A percentile compares a stretch with the other conserved stretches of the same genome.
Evolutionary conservation across 176 grass and related monocot species (phyloP).

Genomic region (Juncus effusus): DNA sequence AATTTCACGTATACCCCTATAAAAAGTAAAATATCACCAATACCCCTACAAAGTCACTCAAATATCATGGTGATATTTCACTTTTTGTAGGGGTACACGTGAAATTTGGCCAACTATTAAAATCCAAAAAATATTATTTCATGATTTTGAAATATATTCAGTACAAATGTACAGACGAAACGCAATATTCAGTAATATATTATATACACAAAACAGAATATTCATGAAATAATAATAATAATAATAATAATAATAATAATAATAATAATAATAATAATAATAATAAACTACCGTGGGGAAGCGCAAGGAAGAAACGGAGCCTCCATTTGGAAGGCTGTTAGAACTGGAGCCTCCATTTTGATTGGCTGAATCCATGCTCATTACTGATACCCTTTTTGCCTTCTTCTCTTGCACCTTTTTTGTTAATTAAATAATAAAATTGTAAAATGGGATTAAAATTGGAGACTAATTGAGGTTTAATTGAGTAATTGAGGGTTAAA

Average conservation of each 20-base stretch:
- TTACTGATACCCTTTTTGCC: slow-evolving; percentile 59
- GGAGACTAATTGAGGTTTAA: background rate
- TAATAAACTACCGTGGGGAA: slow-evolving; percentile 76
- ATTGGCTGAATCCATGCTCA: slow-evolving; percentile 65
- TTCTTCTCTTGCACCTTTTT: slow-evolving; percentile 90
- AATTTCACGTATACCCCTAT: no score
- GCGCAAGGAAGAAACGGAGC: slow-evolving; percentile 55
- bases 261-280: no score
- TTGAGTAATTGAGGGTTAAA: slow-evolving; percentile 1
- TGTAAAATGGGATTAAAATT: background rate
- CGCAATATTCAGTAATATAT: no score
- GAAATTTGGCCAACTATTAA: slow-evolving; percentile 18
- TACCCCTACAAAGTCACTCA: no score
- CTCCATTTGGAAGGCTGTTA: slow-evolving; percentile 70
- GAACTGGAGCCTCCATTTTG: slow-evolving; percentile 34
- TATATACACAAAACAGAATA: slow-evolving; percentile 22
- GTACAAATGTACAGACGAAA: slow-evolving; percentile 1
- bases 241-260: no score
- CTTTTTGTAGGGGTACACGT: no score
- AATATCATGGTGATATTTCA: no score
- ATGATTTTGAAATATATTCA: slow-evolving; percentile 7
- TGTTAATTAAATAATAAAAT: background rate
- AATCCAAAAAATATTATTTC: slow-evolving; percentile 11
- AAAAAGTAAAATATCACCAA: no score
- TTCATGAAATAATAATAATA: no score